phyloP scores from a whole-genome alignment of 805 yeast species.

The Starmerella tilneyi region DNA sequence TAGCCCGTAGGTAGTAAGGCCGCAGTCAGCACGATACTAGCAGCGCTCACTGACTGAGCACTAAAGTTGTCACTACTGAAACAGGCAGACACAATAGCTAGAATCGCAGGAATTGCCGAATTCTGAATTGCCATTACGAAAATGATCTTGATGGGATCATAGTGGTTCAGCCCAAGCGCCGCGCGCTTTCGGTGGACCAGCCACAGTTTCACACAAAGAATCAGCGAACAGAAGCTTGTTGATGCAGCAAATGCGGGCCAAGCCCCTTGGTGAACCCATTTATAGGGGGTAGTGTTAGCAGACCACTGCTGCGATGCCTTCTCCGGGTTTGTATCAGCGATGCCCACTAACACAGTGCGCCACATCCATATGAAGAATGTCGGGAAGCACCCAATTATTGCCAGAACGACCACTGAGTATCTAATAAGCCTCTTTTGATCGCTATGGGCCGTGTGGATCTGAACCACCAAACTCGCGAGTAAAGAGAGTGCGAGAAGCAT shows the following conservation, averaged over 20 bases:
- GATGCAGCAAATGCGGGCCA: constrained; percentile 58
- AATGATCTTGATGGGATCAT: constrained; percentile 70
- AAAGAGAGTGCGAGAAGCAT: constrained; percentile 50
- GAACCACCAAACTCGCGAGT: constrained; percentile 59
- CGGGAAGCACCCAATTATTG: constrained; percentile 44
- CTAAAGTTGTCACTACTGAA: constrained; percentile 10
- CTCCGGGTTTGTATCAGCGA: constrained; percentile 2
- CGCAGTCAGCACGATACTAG: constrained; percentile 20
- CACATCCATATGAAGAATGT: constrained; percentile 53
- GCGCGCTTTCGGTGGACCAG: constrained; percentile 65
- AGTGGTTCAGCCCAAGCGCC: constrained; percentile 67
- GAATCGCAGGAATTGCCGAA: constrained; percentile 62
- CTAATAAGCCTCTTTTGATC: constrained; percentile 27
- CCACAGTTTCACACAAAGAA: constrained; percentile 54
- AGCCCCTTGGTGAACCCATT: constrained; percentile 28
- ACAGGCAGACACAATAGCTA: constrained; percentile 42
- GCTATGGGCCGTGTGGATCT: constrained; percentile 56
- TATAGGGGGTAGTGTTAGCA: background rate
- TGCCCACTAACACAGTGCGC: constrained; percentile 31
- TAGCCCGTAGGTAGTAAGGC: constrained; percentile 25
- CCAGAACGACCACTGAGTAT: constrained; percentile 27
- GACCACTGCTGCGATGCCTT: background rate
- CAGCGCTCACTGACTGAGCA: constrained; percentile 17
- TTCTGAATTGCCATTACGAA: constrained; percentile 76
- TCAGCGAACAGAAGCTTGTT: constrained; percentile 48